Conservation (phyloP, 208 protist genomes). For the Plasmodiophora brassicae region DNA sequence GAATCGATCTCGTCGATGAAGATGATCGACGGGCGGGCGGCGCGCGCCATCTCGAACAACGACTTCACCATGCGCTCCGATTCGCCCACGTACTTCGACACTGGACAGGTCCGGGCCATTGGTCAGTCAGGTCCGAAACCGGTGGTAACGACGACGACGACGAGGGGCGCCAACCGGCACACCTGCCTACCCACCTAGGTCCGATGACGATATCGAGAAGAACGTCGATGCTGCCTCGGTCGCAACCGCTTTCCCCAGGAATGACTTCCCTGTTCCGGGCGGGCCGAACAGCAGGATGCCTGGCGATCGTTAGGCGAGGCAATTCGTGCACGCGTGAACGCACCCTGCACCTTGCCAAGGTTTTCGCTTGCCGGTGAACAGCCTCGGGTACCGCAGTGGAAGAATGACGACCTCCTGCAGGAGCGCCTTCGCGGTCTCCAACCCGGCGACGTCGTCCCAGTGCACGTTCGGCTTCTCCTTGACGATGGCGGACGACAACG, state of each 20-base stretch:
- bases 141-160: slow-evolving; percentile 75
- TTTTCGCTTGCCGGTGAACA: slow-evolving; percentile 56
- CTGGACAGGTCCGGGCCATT: too few species aligned
- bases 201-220: slow-evolving; percentile 63
- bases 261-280: slow-evolving; percentile 77
- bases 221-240: slow-evolving; percentile 74
- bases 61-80: slow-evolving; percentile 54
- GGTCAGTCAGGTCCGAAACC: slow-evolving; percentile 89
- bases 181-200: too few species aligned
- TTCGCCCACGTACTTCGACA: slow-evolving; percentile 59
- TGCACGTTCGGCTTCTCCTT: slow-evolving; percentile 83
- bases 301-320: background rate
- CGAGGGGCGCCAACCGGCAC: background rate
- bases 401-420: slow-evolving; percentile 71
- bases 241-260: slow-evolving; percentile 70
- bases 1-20: slow-evolving; percentile 99
- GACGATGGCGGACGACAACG: slow-evolving; percentile 65
- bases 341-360: slow-evolving; percentile 41
- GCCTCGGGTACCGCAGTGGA: slow-evolving; percentile 56
- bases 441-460: slow-evolving; percentile 86
- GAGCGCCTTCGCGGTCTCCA: slow-evolving; percentile 82
- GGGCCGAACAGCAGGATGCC: slow-evolving; percentile 59
- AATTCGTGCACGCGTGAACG: too few species aligned
- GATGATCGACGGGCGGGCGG: slow-evolving; percentile 95
- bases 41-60: slow-evolving; percentile 59